Evolutionary conservation across 1,284 basidiomycete genomes (phyloP), one percentile per base, ranked within the genome.

Genomic region (Moniliella sp.): DNA sequence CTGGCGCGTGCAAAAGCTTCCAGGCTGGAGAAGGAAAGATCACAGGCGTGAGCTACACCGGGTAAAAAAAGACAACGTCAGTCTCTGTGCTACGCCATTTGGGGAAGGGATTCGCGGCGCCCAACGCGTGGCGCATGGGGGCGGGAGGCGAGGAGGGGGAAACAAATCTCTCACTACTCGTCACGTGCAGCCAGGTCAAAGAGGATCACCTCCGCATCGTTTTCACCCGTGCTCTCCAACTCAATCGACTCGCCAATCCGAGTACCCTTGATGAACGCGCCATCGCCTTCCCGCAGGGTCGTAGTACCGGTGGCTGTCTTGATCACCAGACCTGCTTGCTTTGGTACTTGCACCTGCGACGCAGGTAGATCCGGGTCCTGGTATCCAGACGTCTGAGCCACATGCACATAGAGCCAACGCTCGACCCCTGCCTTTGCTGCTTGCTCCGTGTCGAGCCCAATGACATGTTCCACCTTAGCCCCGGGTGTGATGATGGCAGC

Each of bases 401-500:
- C 34, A 32, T 51, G 50, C 18, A 51, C 31, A 32, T 47, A 49
- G 4, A 40, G n/a, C 45, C 50, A 51, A 1, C 50, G 19, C 15
- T 51, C 39, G 1, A 28, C 19, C 5, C 33, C 43, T 9, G 14
- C 12, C 7, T 33, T n/a, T 5, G 14, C 30, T 17, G 17, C 30
- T 1, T 39, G 38, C 5, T 34, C 30, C 1, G 42, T 40, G 16
- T 51, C 46, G 3, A 25, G 14, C 10, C 50, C 50, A 11, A 49
- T 23, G 4, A 36, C 26, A 28, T 51, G 46, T 1, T 33, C 34
- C 5, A 47, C 43, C 2, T 11, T 7, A 2, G 30, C 15, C 9
- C 37, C 35, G 4, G 46, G 42, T 1, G 33, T 12, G 11, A 53
- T 32, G 28, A 53, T 42, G 8, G 36, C 26, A 0, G 45, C 36